Evolutionary conservation across 2,329 filamentous ascomycete genomes (phyloP), one percentile per base, ranked within the genome.

Genomic region (Talaromyces sp.): DNA sequence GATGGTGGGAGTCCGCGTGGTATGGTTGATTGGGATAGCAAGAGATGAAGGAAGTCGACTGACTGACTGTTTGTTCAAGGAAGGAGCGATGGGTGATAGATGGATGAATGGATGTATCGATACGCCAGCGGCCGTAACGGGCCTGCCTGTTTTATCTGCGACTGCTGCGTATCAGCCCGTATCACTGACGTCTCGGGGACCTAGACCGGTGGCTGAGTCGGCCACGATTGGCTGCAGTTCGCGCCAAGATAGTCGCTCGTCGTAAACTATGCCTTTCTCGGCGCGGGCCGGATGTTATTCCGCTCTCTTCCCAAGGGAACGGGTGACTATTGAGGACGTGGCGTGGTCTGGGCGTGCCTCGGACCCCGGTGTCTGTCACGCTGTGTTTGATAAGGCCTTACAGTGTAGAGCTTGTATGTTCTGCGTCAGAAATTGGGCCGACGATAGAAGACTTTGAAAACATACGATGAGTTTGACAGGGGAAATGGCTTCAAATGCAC

Each of bases 151-250:
- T 33, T 52, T n/a, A 48, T 28, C 44, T 48, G 21, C 28, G 23
- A 48, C 44, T 28, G 44, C 23, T 28, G 55, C 23, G 39, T 58
- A 42, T 58, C 55, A 21, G 55, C 16, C 55, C 12, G 57, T 48
- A 48, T 48, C 57, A 12, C 44, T 60, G 58, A 60, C 58, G 58
- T 60, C 42, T 50, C 58, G n/a, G 42, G 35, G 58, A 39, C 31
- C 58, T 46, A 23, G 42, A n/a, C 55, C 39, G 3, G 50, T 52
- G 48, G 48, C 25, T 52, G 25, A 33, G 25, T n/a, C 2, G 4
- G 2, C n/a, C 1, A 2, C 9, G 28, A 52, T 52, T 52, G 48
- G 48, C 28, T 21, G n/a, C 16, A 33, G 48, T 3, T 7, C 11
- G 48, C 46, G 46, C 46, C 46, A 31, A 52, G 25, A 52, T 31